phyloP scores from a whole-genome alignment of 2,329 filamentous ascomycete species.

The Lachnellula hyalina region DNA sequence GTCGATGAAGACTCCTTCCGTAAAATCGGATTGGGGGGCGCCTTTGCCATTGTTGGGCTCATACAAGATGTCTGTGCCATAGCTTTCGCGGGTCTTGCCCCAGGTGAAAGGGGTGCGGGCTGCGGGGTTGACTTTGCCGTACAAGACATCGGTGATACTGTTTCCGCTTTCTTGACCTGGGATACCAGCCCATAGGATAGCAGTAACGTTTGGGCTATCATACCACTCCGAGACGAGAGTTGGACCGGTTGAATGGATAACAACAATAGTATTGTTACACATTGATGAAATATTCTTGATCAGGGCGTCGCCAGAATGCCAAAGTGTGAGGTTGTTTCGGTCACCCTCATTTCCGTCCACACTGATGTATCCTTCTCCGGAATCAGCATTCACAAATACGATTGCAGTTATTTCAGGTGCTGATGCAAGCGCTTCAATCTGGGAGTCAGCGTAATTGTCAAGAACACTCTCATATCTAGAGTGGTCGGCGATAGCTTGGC shows the following conservation, averaged over 20 bases:
- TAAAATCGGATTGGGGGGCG: constrained; percentile 68
- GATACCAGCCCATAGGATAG: constrained; percentile 75
- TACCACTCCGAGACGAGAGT: constrained; percentile 73
- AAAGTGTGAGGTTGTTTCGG: constrained; percentile 86
- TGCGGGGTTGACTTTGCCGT: constrained; percentile 71
- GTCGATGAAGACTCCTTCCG: constrained; percentile 77
- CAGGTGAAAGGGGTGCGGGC: constrained; percentile 78
- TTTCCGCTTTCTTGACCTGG: constrained; percentile 83
- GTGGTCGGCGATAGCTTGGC: constrained; percentile 55
- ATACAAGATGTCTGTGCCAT: constrained; percentile 40
- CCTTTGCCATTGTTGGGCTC: constrained; percentile 61
- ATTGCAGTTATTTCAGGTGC: constrained; percentile 66
- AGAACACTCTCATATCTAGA: constrained; percentile 62
- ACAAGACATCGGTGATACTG: constrained; percentile 74
- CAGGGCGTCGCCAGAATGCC: constrained; percentile 74
- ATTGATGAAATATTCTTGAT: constrained; percentile 73
- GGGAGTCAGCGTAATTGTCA: constrained; percentile 61
- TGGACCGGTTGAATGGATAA: constrained; percentile 81
- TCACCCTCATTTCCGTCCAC: constrained; percentile 83
- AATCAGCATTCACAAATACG: constrained; percentile 84
- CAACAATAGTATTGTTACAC: constrained; percentile 85
- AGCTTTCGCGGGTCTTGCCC: constrained; percentile 50
- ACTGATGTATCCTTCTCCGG: constrained; percentile 80
- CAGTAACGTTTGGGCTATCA: constrained; percentile 71
- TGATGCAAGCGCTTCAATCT: constrained; percentile 55